Base-by-base conservation (phyloP, 805 yeast species). In the Kodamaea lidongshanica region DNA sequence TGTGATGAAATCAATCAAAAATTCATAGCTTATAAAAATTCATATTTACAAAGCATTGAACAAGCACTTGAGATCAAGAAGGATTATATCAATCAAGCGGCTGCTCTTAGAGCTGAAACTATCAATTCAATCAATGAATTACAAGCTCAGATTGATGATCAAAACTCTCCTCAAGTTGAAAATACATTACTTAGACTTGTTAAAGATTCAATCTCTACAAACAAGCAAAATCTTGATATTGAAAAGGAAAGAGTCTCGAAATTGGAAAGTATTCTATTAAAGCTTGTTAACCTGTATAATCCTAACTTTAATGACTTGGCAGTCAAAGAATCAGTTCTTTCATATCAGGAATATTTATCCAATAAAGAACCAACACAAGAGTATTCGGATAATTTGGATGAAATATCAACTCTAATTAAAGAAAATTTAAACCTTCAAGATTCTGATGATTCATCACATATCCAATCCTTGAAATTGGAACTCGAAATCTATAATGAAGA, bases 261-360 rank as follows among this genome's bases (percentile, higher is more conserved):
- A 3, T 50, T 80, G 34, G 79, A 74, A 38, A 27, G 33, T 3
- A 64, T 81, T 11, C 48, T 85, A 28, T 52, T 55, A 2, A 54
- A 56, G 4, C 60, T 88, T 56, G 52, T 65, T 6, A 47, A 61
- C 3, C 70, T 71, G n/a, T 87, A 82, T 54, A 84, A 86, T 44
- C 84, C 82, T 27, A 81, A 86, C 45, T 74, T 86, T 58, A 86
- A 88, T 49, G 96, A 88, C 55, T 74, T 76, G 6, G 94, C 88
- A 0, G 96, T 88, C 12, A 85, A 85, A 51, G 70, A 64, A 12
- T 77, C 88, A 1, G 77, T 86, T 11, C 60, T 70, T 12, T 58
- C 61, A 0, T 79, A 54, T 47, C 72, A 70, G 25, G 67, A 72
- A 38, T 65, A 70, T 41, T 41, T 54, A 6, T 67, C 71, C 7